Conservation (phyloP, 2,329 filamentous ascomycete genomes). For the Fusarium graminum region DNA sequence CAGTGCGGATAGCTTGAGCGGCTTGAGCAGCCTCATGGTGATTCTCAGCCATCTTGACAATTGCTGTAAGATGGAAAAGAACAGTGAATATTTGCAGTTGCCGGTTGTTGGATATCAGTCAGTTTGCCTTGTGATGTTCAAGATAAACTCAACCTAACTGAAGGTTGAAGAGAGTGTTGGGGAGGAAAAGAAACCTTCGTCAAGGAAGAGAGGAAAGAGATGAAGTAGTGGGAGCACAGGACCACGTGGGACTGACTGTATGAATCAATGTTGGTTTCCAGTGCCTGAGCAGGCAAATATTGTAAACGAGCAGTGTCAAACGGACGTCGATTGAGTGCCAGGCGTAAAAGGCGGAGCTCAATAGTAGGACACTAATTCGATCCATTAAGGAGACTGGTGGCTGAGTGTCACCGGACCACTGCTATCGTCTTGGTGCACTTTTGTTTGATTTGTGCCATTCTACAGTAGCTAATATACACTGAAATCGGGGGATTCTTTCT, state of each 20-base stretch:
- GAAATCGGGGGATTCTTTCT: no score
- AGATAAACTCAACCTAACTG: background rate
- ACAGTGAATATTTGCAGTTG: no score
- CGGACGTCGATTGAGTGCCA: background rate
- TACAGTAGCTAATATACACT: no score
- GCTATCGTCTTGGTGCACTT: no score
- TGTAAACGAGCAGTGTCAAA: background rate
- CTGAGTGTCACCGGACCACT: no score
- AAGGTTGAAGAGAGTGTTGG: background rate
- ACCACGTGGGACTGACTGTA: background rate
- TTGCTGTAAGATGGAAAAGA: no score
- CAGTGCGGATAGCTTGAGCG: background rate
- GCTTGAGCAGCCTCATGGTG: background rate
- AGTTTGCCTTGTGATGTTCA: background rate
- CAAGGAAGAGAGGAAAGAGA: background rate
- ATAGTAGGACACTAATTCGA: background rate
- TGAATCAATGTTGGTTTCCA: background rate
- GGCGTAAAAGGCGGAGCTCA: background rate
- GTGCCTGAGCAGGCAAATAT: background rate
- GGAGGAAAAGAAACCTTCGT: background rate
- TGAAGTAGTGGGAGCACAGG: background rate
- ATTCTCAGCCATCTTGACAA: background rate
- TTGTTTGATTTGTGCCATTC: no score
- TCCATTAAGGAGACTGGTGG: background rate
- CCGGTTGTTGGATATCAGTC: background rate